Evolutionary conservation across 495 filamentous ascomycete genomes (phyloP).

Genomic region (Aspergillus avenaceus): DNA sequence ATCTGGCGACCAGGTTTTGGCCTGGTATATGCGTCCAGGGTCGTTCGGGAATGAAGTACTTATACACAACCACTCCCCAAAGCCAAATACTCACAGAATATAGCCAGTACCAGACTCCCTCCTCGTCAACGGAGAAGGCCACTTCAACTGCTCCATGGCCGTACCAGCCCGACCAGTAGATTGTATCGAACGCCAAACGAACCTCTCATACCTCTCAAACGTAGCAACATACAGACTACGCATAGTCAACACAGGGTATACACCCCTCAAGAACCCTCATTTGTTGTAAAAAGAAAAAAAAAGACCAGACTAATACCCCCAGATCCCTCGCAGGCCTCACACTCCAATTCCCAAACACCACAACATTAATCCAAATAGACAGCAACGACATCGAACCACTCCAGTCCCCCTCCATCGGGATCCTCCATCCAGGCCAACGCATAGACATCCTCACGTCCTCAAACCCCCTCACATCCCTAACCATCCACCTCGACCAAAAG

Average conservation of each 20-base stretch:
- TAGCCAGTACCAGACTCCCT: conserved; percentile 50
- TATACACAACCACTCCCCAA: neutral
- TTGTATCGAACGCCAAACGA: conserved; percentile 24
- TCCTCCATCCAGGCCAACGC: conserved; percentile 47
- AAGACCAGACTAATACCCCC: neutral
- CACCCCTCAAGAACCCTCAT: neutral
- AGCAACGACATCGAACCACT: conserved; percentile 27
- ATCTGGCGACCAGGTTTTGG: conserved; percentile 32
- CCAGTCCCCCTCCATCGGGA: conserved; percentile 31
- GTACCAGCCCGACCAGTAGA: conserved; percentile 44
- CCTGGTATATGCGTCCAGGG: conserved; percentile 42
- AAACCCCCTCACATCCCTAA: conserved; percentile 20
- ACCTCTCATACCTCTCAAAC: conserved; percentile 22
- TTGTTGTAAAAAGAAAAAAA: neutral
- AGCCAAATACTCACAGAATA: neutral
- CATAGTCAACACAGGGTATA: conserved; percentile 39
- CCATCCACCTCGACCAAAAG: conserved; percentile 41
- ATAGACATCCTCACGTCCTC: conserved; percentile 36
- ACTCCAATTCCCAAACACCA: conserved; percentile 23
- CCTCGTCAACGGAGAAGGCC: conserved; percentile 45
- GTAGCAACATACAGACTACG: conserved; percentile 24
- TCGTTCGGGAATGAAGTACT: conserved; percentile 45
- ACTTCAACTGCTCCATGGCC: conserved; percentile 46
- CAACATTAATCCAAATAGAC: conserved; percentile 40
- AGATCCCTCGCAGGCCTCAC: conserved; percentile 38